Evolutionary conservation across 2,329 filamentous ascomycete species (phyloP), one percentile per base, ranked within the genome.

Genomic region (Claviceps lovelessii): DNA sequence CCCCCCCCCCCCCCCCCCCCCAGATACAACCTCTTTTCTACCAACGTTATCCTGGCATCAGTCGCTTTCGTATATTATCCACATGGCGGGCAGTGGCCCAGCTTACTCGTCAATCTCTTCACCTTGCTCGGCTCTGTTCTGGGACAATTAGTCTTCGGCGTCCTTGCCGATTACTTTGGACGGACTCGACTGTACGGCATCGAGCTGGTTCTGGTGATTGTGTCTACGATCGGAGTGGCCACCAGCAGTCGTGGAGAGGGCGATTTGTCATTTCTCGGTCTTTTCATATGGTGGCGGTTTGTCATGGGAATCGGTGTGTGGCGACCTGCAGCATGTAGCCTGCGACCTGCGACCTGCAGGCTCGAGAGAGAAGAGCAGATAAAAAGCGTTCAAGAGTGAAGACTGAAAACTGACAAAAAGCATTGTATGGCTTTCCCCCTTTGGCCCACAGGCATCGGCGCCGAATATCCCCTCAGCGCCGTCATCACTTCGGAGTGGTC

Each of bases 401-500:
- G 1, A 33, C 5, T 4, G 31, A 33, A 17, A 15, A 48, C 54
- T 56, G n/a, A 52, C 55, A 28, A 23, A 28, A 23, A 35, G 17
- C 23, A 51, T n/a, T 17, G 11, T 15, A 17, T 29, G n/a, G 23
- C 11, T 10, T 35, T 41, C 11, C 41, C 11, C 41, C 23, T 8
- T 28, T 19, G n/a, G n/a, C 17, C 10, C 10, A 9, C 35, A 76
- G 80, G 80, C 0, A 81, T 85, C 39, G 81, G 81, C n/a, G 82
- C 79, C 17, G 82, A 86, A 65, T 86, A 86, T 63, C 83, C 84
- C 1, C 69, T 86, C 2, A 80, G 75, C 48, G 82, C 83, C 0
- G 78, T 85, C 9, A 86, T 87, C 39, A 84, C 81, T 0, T 78
- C 83, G 0, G 84, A 86, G 72, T 85, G 76, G 71, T 71, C 76